Percentiles rank a stretch among this genome's conserved stretches.
Evolutionary conservation across 148 eudicot species (phyloP).

Genomic region (Fagopyrum esculentum): DNA sequence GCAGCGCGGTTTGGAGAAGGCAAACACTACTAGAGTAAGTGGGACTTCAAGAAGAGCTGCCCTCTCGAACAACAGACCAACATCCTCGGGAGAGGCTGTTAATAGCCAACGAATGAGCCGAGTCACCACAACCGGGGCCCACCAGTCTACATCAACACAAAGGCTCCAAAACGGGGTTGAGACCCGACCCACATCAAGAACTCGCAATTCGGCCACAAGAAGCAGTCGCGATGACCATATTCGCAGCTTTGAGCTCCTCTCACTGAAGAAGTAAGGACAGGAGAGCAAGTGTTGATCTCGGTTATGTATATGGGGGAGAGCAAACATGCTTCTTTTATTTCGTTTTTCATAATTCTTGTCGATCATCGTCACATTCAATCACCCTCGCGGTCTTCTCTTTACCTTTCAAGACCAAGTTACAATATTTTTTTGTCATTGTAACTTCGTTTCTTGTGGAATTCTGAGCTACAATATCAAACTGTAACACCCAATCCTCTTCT

Average conservation of each 20-base stretch:
- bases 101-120: conserved; percentile 32
- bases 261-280: conserved; percentile 50
- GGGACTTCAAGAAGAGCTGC: conserved; percentile 53
- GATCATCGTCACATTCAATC: neutral
- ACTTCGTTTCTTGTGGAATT: neutral
- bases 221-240: conserved; percentile 61
- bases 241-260: conserved; percentile 80
- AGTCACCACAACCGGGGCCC: conserved; percentile 35
- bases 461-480: neutral
- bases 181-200: conserved; percentile 35
- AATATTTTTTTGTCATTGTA: neutral
- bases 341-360: neutral
- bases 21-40: conserved; percentile 41
- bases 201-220: conserved; percentile 42
- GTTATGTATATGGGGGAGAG: neutral
- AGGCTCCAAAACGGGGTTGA: conserved; percentile 42
- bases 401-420: conserved; percentile 1
- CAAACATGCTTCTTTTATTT: neutral
- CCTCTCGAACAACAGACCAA: conserved; percentile 42
- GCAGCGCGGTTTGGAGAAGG: conserved; percentile 26
- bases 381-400: neutral
- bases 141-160: conserved; percentile 33
- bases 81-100: conserved; percentile 37
- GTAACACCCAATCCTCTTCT: neutral
- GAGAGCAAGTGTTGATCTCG: neutral